Evolutionary conservation across 228 moss, liverwort and hornwort genomes (phyloP).

Genomic region (Sphagnum magellanicum): DNA sequence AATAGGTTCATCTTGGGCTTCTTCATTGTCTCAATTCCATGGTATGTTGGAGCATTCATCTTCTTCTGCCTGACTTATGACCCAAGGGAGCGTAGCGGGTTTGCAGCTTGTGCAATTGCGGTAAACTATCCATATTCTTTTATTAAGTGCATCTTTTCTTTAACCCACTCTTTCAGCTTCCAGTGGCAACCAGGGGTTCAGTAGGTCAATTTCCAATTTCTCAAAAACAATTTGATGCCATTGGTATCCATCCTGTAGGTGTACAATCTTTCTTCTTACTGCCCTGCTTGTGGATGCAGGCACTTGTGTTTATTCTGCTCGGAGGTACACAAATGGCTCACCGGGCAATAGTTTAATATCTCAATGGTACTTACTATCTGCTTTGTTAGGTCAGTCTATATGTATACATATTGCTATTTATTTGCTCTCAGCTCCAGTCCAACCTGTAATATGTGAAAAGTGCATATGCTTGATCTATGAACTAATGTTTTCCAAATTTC

Average conservation of each 20-base stretch:
- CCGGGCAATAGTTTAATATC: neutral
- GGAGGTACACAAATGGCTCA: slow-evolving; percentile 57
- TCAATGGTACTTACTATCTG: too few species aligned
- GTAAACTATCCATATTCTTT: slow-evolving; percentile 10
- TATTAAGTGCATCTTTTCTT: neutral
- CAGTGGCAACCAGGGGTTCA: neutral
- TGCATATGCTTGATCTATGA: too few species aligned
- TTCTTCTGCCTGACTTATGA: slow-evolving; percentile 58
- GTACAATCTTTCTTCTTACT: too few species aligned
- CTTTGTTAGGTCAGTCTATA: too few species aligned
- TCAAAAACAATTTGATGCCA: too few species aligned
- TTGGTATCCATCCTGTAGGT: too few species aligned
- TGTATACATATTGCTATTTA: too few species aligned
- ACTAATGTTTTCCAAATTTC: too few species aligned
- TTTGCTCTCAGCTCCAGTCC: too few species aligned
- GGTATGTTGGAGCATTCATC: slow-evolving; percentile 58
- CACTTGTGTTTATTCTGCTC: slow-evolving; percentile 42
- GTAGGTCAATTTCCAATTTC: neutral
- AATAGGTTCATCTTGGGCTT: slow-evolving; percentile 50
- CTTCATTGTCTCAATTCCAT: slow-evolving; percentile 50
- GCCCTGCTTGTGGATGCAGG: slow-evolving; percentile 14
- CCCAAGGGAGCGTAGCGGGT: slow-evolving; percentile 40
- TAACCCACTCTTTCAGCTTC: too few species aligned
- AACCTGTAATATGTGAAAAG: too few species aligned
- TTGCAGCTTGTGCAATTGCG: slow-evolving; percentile 52